Percentiles rank a stretch among this genome's conserved stretches.
Evolutionary conservation across 75 land plant genomes (phyloP).

Genomic region (Pseudotsuga menziesii): DNA sequence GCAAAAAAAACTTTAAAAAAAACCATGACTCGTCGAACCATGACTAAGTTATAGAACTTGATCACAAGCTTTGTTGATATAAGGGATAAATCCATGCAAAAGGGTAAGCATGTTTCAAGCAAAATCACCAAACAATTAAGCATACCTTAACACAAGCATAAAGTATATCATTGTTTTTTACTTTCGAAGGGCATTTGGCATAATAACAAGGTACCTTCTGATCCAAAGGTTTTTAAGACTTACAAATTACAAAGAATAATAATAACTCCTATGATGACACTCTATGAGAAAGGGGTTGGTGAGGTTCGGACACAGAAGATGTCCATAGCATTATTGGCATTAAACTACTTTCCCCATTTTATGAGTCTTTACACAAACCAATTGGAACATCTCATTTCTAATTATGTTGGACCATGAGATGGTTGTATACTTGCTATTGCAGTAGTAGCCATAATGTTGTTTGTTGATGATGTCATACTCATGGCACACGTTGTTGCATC

Average conservation of each 20-base stretch:
- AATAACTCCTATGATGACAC: not conserved
- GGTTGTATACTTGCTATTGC: not conserved
- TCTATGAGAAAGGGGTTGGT: not conserved
- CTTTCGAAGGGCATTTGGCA: not conserved
- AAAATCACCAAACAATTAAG: too few relatives aligned
- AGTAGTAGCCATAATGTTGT: not conserved
- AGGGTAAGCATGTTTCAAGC: too few relatives aligned
- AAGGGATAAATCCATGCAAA: too few relatives aligned
- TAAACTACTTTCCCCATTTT: too few relatives aligned
- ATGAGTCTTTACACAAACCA: too few relatives aligned
- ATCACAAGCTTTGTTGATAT: too few relatives aligned
- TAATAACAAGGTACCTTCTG: not conserved
- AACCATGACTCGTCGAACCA: too few relatives aligned
- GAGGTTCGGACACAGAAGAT: not conserved
- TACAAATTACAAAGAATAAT: not conserved
- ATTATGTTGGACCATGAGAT: not conserved
- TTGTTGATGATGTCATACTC: not conserved
- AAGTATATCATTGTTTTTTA: too few relatives aligned
- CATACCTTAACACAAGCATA: too few relatives aligned
- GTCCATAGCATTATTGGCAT: not conserved
- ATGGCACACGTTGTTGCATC: not conserved
- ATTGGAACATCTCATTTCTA: not conserved
- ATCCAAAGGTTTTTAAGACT: not conserved
- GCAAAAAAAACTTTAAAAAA: too few relatives aligned
- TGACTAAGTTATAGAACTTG: too few relatives aligned